Evolutionary conservation across 768 basidiomycete genomes (phyloP).

Genomic region (Suillus cothurnatus): DNA sequence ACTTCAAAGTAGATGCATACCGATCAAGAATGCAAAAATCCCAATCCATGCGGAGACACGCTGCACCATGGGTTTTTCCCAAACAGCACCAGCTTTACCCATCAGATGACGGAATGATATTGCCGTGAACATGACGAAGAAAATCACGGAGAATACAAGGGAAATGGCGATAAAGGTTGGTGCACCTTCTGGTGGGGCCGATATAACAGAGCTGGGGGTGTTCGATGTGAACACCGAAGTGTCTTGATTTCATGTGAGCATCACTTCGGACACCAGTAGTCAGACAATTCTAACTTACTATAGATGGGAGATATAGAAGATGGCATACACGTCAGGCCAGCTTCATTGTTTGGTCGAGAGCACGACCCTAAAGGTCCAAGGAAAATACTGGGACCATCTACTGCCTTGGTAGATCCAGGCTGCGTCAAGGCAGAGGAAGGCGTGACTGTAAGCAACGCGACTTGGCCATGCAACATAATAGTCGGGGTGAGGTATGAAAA

Average conservation of each 20-base stretch:
- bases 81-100: constrained; percentile 47
- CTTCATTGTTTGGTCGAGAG: constrained; percentile 49
- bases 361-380: constrained; percentile 77
- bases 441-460: constrained; percentile 64
- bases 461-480: constrained; percentile 58
- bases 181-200: constrained; percentile 61
- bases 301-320: constrained; percentile 60
- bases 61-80: constrained; percentile 63
- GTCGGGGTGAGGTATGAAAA: constrained; percentile 72
- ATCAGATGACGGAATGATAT: constrained; percentile 69
- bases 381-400: constrained; percentile 72
- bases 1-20: constrained; percentile 35
- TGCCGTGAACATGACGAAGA: constrained; percentile 66
- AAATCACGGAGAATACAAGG: constrained; percentile 55
- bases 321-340: constrained; percentile 54
- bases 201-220: constrained; percentile 56
- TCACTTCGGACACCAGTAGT: background rate
- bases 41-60: constrained; percentile 72
- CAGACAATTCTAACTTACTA: constrained; percentile 43
- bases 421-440: constrained; percentile 51
- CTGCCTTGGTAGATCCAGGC: constrained; percentile 28
- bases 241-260: constrained; percentile 42
- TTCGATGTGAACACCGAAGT: constrained; percentile 60
- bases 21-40: constrained; percentile 73
- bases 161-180: constrained; percentile 66